Conservation (phyloP, 331 rosid genomes). For the Malus hybrid region DNA sequence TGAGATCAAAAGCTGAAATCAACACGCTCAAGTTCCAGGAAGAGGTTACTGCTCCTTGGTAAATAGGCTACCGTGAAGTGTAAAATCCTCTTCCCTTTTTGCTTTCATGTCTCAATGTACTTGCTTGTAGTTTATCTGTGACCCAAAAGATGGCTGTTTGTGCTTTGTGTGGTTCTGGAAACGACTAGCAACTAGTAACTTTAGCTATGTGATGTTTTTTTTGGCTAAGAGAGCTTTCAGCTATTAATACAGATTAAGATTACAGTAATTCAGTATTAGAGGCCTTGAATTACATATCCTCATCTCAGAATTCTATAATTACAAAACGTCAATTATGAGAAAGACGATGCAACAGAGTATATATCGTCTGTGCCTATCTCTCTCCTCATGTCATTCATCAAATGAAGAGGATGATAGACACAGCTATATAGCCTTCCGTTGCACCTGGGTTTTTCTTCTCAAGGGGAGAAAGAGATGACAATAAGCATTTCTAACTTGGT, state of each 20-base stretch:
- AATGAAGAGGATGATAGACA: too few species aligned
- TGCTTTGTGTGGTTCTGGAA: slow-evolving; percentile 6
- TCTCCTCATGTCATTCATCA: too few species aligned
- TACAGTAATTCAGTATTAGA: too few species aligned
- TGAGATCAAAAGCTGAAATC: slow-evolving; percentile 49
- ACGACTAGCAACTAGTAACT: neutral
- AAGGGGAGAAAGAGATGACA: neutral
- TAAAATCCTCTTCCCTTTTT: neutral
- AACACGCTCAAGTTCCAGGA: slow-evolving; percentile 40
- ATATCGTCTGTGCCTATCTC: too few species aligned
- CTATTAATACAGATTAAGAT: too few species aligned
- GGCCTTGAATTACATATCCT: too few species aligned
- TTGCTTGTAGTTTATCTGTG: neutral
- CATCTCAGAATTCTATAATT: neutral
- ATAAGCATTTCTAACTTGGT: too few species aligned
- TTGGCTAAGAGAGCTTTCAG: neutral
- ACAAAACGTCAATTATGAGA: too few species aligned
- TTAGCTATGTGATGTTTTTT: neutral
- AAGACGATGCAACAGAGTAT: too few species aligned
- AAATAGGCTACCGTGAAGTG: slow-evolving; percentile 8
- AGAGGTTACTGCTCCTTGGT: slow-evolving; percentile 60
- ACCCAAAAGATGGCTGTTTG: neutral
- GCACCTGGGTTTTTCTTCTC: too few species aligned
- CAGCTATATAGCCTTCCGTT: too few species aligned
- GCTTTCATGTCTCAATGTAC: neutral